These are phyloP conservation scores for Ophiostoma triangulosporum DNA, from an alignment of 2,329 filamentous ascomycete genomes.

Conservation along the genomic window DNA sequence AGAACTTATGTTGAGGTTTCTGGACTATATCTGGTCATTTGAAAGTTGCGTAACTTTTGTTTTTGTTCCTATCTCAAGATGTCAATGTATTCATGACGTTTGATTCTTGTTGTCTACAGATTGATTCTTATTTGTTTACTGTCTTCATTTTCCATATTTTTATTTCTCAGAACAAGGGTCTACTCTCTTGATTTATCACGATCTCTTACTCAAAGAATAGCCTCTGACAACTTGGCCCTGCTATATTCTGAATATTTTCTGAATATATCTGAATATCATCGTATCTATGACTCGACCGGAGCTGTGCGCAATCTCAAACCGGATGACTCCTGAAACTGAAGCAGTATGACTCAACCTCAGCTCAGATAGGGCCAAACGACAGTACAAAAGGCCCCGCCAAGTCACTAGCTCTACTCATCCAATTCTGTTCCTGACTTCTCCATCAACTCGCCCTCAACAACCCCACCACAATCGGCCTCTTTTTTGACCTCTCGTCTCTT, in stretches of 20 bases:
- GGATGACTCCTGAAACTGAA: neutral
- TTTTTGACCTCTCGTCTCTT: neutral
- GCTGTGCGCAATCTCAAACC: neutral
- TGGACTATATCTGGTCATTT: too few species aligned
- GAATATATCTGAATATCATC: too few species aligned
- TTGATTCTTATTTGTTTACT: neutral
- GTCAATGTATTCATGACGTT: too few species aligned
- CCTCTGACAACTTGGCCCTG: too few species aligned
- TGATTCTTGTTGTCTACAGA: too few species aligned
- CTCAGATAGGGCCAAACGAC: neutral
- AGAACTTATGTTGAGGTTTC: neutral
- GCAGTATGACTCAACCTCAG: neutral
- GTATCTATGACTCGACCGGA: neutral
- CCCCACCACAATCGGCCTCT: neutral
- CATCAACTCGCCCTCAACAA: neutral
- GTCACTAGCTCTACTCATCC: neutral
- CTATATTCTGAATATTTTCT: too few species aligned
- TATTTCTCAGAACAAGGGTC: too few species aligned
- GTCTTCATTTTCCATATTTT: neutral
- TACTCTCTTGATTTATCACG: too few species aligned
- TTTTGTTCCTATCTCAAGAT: neutral
- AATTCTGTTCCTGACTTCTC: neutral
- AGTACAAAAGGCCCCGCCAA: constrained; percentile 1
- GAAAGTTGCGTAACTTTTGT: too few species aligned
- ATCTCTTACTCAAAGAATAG: too few species aligned